phyloP scores from a whole-genome alignment of 306 rosid species.

The Comarum palustre region DNA sequence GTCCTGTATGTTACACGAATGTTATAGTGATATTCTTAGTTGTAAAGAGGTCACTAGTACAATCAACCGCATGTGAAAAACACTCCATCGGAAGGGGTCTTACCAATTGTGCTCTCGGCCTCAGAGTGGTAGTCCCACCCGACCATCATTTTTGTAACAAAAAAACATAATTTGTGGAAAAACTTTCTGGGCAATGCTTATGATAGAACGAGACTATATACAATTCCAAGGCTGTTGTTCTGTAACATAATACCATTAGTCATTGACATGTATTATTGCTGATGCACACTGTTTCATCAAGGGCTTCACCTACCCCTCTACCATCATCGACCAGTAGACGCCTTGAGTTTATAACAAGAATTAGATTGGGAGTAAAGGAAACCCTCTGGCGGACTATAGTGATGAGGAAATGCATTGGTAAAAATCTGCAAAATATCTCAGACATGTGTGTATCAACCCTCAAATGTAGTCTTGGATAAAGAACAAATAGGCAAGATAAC shows the following conservation, averaged over 20 bases:
- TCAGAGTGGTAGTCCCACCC: no score
- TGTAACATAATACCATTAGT: slow-evolving; percentile 31
- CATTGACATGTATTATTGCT: slow-evolving; percentile 29
- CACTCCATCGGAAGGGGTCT: no score
- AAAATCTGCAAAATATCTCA: slow-evolving; percentile 51
- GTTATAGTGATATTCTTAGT: no score
- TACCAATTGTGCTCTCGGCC: no score
- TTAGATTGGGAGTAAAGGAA: slow-evolving; percentile 29
- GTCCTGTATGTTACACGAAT: no score
- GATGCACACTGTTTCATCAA: slow-evolving; percentile 69
- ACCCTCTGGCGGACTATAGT: slow-evolving; percentile 67
- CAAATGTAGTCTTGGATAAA: not conserved
- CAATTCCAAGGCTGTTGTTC: not conserved
- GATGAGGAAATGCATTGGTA: slow-evolving; percentile 72
- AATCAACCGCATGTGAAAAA: no score
- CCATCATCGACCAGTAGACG: slow-evolving; percentile 54
- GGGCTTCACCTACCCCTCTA: slow-evolving; percentile 77
- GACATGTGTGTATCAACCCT: slow-evolving; percentile 7
- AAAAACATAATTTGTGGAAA: not conserved
- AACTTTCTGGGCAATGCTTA: not conserved
- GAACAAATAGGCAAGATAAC: not conserved
- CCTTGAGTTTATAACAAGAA: slow-evolving; percentile 39
- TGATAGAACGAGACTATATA: not conserved
- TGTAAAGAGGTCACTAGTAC: no score
- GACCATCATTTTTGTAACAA: no score